phyloP scores from a whole-genome alignment of 768 basidiomycete genomes.

The Strobilomyces dryophilus region DNA sequence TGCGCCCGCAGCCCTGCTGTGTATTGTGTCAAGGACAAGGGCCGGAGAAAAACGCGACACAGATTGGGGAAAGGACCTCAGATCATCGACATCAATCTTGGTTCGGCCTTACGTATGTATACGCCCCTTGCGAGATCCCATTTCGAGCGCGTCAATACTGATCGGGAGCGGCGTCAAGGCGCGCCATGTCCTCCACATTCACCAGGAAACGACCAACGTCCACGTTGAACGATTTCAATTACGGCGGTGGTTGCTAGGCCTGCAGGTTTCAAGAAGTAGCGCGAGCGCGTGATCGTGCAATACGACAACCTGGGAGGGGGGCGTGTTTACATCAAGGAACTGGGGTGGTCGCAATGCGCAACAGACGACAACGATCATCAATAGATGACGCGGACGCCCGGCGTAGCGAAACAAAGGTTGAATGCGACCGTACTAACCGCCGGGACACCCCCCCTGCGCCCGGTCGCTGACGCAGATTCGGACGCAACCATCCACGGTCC shows the following conservation, averaged over 20 bases:
- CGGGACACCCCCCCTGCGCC: not conserved
- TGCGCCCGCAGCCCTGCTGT: not conserved
- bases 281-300: not conserved
- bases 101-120: conserved; percentile 8
- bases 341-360: not conserved
- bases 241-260: not conserved
- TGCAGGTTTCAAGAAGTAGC: not conserved
- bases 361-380: conserved; percentile 2
- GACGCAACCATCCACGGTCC: not conserved
- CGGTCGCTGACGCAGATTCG: not conserved
- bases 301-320: not conserved
- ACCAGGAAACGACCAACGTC: not conserved
- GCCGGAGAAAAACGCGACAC: not conserved
- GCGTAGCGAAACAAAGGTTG: not conserved
- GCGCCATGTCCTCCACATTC: not conserved
- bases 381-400: not conserved
- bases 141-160: conserved; percentile 1
- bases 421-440: not conserved
- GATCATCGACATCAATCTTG: not conserved
- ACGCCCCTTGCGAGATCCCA: not conserved
- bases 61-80: not conserved
- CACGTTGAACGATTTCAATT: not conserved
- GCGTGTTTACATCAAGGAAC: not conserved
- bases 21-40: conserved; percentile 1
- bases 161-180: conserved; percentile 6